Evolutionary conservation across 1,284 basidiomycete genomes (phyloP), one percentile per base, ranked within the genome.

Genomic region (Trametes sp.): DNA sequence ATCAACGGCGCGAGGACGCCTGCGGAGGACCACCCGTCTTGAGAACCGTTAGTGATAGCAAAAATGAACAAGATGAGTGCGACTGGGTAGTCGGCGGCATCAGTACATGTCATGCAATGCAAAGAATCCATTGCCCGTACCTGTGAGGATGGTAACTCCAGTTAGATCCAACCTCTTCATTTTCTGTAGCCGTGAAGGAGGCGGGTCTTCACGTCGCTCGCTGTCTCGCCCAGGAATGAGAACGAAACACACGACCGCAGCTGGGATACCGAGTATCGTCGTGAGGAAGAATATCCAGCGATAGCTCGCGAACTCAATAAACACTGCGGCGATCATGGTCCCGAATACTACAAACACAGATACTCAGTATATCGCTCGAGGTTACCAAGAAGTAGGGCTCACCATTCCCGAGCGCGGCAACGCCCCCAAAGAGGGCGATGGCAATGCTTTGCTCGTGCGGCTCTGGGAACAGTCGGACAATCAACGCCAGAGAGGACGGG

Each of bases 281-380:
- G 77, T 73, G 63, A 80, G 77, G 78, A 78, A 83, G 66, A 83
- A 84, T 8, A 82, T 72, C 82, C 82, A 83, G 24, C 69, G 72
- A 70, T 77, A 83, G 16, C 76, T 78, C 4, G 77, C 74, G 41
- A 74, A 80, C 63, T 80, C 70, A 4, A 79, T 76, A 54, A 83
- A 76, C 26, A 81, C 71, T 8, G 79, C 81, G 28, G 81, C 81
- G 50, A 82, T 77, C 52, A 82, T 72, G 10, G 82, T 63, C 23
- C 82, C 81, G 42, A 80, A 67, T 1, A 79, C 80, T 81, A 55
- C 16, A 21, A 45, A 23, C 9, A 41, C 10, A 24, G 50, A 35
- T 53, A 19, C 16, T 41, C 3, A 4, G 38, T 41, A 2, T 52
- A 49, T 14, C 62, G 41, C 23, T 33, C 35, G 19, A 19, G 16